Evolutionary conservation across 371 early-diverging fungal genomes (phyloP), one percentile per base, ranked within the genome.

Genomic region (Lichtheimia corymbifera): DNA sequence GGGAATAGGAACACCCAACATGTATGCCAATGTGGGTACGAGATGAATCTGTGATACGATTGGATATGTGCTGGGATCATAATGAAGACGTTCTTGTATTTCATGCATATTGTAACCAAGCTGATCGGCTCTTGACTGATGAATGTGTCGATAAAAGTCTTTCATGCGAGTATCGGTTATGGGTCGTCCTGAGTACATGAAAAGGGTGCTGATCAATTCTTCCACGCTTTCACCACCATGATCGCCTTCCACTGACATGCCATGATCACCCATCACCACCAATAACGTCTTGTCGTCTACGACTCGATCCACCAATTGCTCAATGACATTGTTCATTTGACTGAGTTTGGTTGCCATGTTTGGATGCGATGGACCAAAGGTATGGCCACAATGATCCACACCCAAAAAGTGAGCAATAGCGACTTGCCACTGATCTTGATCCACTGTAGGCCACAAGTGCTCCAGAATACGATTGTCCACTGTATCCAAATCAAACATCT

Each of bases 241-340:
- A 67, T 98, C 97, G 2, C 99, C 99, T 66, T 96, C 92, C n/a
- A 83, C 70, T 41, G 95, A 96, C 95, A 99, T 98, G 15, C 99
- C 99, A 68, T 99, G 99, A 74, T 99, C 99, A 20, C 99, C 99
- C 77, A 97, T 87, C n/a, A 99, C 89, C 13, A 96, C 81, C 12
- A 99, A 78, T 7, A 96, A 66, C 0, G 99, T 95, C 15, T 96
- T 91, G 6, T 94, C 76, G 60, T 92, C 91, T n/a, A 98, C 76
- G 25, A 20, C 11, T 17, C 76, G 71, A 0, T 78, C 65, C 25
- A 94, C 75, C 3, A 96, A 69, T 2, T 83, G 71, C 41, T 83
- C 76, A 15, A 99, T 73, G 22, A 95, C 83, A 6, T 67, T 64
- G 75, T 99, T 90, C 87, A 97, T 91, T 70, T 97, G 89, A 0